These are phyloP conservation scores for Cornus florida DNA, from an alignment of 148 eudicot species.

Conservation along the genomic window DNA sequence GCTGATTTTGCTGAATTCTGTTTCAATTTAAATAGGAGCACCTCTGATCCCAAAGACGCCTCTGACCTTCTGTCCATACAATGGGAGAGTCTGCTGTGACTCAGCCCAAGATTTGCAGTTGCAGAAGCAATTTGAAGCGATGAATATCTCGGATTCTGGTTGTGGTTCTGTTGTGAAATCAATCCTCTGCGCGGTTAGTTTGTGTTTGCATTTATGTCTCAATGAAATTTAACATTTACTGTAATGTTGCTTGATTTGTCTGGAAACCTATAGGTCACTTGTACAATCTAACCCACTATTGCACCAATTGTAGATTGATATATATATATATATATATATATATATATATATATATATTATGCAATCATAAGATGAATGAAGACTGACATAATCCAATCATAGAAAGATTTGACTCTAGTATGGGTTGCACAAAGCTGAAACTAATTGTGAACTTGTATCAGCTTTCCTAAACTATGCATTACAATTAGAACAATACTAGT, in stretches of 20 bases:
- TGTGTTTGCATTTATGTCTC: not conserved
- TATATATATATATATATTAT: too few relatives aligned
- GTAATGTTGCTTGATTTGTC: not conserved
- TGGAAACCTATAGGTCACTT: not conserved
- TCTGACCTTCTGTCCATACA: constrained; percentile 64
- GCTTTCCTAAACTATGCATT: not conserved
- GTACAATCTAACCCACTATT: not conserved
- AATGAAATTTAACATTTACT: not conserved
- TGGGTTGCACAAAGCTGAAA: not conserved
- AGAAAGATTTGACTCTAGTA: not conserved
- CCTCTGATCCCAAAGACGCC: constrained; percentile 38
- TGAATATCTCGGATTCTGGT: constrained; percentile 67
- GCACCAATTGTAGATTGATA: not conserved
- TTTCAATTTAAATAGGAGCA: constrained; percentile 47
- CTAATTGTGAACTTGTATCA: not conserved
- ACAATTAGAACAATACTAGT: not conserved
- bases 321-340: too few relatives aligned
- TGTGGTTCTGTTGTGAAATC: constrained; percentile 81
- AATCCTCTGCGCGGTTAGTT: constrained; percentile 79
- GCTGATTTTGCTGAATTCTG: not conserved
- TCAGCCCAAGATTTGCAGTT: constrained; percentile 54
- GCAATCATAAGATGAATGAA: too few relatives aligned
- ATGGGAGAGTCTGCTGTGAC: constrained; percentile 76
- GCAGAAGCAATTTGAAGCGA: constrained; percentile 54
- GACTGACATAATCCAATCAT: too few relatives aligned